Evolutionary conservation across 345 rosid species (phyloP).

Genomic region (Boechera divaricarpa): DNA sequence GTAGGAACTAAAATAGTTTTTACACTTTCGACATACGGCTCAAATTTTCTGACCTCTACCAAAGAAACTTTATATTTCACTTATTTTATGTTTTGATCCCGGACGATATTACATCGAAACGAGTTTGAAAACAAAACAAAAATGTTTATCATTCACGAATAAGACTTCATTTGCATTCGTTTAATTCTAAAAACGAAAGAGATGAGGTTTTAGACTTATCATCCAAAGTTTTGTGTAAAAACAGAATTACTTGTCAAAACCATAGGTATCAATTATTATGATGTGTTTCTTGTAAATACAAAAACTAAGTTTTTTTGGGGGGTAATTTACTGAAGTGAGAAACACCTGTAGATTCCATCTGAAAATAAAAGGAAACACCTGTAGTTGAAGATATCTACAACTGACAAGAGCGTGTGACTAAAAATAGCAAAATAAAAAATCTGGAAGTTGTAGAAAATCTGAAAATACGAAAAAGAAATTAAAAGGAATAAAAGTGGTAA

Average conservation of each 20-base stretch:
- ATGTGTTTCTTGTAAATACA: background rate
- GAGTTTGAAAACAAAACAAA: background rate
- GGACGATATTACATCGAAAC: background rate
- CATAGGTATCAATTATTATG: background rate
- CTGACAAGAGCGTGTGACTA: slow-evolving; percentile 46
- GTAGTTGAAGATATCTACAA: slow-evolving; percentile 40
- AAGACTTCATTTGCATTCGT: slow-evolving; percentile 3
- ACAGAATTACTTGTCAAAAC: background rate
- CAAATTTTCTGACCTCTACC: background rate
- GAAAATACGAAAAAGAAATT: background rate
- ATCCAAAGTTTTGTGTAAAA: background rate
- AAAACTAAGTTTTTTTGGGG: background rate
- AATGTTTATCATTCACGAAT: background rate
- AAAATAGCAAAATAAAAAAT: background rate
- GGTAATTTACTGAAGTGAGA: slow-evolving; percentile 2
- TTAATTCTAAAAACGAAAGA: background rate
- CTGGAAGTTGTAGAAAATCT: slow-evolving; percentile 2
- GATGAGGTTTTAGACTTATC: background rate
- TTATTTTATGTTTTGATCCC: background rate
- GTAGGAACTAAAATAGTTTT: background rate
- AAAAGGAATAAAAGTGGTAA: slow-evolving; percentile 2
- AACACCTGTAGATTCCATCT: slow-evolving; percentile 43
- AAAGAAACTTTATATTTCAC: background rate
- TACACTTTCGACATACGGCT: slow-evolving; percentile 3
- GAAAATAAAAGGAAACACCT: slow-evolving; percentile 36